Conservation (phyloP, 345 rosid species). For the Eucalyptus shirleyi region DNA sequence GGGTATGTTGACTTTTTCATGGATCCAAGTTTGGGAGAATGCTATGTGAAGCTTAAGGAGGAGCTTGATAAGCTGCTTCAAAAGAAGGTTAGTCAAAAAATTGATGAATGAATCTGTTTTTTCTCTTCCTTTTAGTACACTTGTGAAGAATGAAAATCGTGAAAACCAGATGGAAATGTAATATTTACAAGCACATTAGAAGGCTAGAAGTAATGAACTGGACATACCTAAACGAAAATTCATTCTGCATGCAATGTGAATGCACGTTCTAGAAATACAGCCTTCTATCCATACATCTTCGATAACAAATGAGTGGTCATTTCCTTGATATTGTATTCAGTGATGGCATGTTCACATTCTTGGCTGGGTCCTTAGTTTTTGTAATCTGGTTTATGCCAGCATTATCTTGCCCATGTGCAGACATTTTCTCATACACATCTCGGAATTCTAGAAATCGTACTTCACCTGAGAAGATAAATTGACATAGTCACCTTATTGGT, state of each 20-base stretch:
- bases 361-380: neutral
- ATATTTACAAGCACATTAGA: neutral
- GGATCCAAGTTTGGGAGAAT: conserved; percentile 85
- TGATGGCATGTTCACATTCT: neutral
- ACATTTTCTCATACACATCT: neutral
- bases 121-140: neutral
- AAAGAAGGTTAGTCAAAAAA: conserved; percentile 36
- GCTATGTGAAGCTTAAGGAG: conserved; percentile 72
- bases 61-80: conserved; percentile 71
- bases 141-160: neutral
- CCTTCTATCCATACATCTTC: neutral
- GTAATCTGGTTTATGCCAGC: neutral
- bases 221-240: neutral
- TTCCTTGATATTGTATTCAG: neutral
- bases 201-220: neutral
- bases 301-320: neutral
- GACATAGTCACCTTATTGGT: neutral
- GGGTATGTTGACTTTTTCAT: conserved; percentile 92
- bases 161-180: neutral
- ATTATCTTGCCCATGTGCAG: neutral
- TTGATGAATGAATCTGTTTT: neutral
- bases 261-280: neutral
- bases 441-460: neutral
- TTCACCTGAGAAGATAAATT: neutral
- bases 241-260: neutral